Evolutionary conservation across 306 rosid genomes (phyloP), one percentile per base, ranked within the genome.

Genomic region (Arachis hypogaea): DNA sequence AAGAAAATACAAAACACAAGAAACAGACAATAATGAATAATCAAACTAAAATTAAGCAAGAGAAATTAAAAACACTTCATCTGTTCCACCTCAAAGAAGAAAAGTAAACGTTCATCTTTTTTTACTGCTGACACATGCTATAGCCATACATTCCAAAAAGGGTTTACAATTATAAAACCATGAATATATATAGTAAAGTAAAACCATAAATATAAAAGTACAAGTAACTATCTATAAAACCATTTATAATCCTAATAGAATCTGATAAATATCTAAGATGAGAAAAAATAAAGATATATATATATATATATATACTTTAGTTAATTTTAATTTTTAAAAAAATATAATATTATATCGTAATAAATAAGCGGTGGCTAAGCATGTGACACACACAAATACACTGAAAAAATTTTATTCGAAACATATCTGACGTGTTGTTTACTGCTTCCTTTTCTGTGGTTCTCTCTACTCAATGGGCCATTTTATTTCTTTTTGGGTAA

Each of bases 341-440:
- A 1, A 22, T 22, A 22, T 22, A 22, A 22, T 22, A 22, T 22
- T 72, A 63, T 80, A 87, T 84, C 84, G 62, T 73, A 64, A 57
- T 67, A 57, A 62, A 67, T 65, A 63, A 59, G 71, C 43, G 69
- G 84, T 82, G 96, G 88, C 79, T 9, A 77, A 83, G 85, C 92
- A 88, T 77, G 91, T 86, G 93, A 82, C 80, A 66, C 91, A 76
- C 82, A 61, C 68, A 60, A 22, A 22, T 22, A 22, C 72, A 52
- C 56, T 16, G 28, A 22, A 22, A 1, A 22, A 18, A 51, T 69
- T 61, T 59, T 62, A 68, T 62, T 73, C 87, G 84, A 75, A 80
- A 75, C 82, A 58, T 58, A 65, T 63, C 33, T 86, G 90, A 83
- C 90, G 90, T 86, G 91, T 84, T 66, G 75, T 81, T 75, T 68